Percentiles rank a stretch among this genome's conserved stretches.
These are phyloP conservation scores for Cydonia oblonga DNA, from an alignment of 331 rosid species.

Conservation along the genomic window DNA sequence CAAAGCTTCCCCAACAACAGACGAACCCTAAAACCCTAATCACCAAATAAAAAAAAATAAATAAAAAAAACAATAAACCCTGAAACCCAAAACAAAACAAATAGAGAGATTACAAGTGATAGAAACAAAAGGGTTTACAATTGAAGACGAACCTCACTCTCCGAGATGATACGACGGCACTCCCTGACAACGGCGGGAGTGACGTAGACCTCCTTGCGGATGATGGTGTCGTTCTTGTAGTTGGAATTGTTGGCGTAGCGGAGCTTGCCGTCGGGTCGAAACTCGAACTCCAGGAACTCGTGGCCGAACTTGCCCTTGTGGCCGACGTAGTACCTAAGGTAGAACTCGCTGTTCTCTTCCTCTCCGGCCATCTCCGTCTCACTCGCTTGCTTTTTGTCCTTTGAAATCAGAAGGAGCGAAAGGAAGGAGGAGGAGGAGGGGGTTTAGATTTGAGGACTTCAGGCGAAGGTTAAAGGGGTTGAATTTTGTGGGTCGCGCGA, in stretches of 20 bases:
- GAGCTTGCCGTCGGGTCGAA: conserved; percentile 78
- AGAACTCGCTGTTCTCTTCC: conserved; percentile 54
- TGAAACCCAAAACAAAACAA: not conserved
- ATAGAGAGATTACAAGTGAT: not conserved
- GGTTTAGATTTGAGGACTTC: no score
- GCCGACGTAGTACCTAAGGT: conserved; percentile 67
- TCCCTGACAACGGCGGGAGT: conserved; percentile 91
- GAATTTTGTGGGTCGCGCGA: no score
- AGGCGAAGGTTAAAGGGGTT: no score
- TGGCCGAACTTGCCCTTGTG: conserved; percentile 94
- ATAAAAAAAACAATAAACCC: not conserved
- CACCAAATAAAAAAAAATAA: not conserved
- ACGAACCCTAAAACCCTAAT: not conserved
- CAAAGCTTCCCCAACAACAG: not conserved
- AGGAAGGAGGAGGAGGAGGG: no score
- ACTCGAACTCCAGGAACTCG: conserved; percentile 91
- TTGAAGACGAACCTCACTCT: conserved; percentile 54
- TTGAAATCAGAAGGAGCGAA: no score
- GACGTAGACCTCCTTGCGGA: conserved; percentile 87
- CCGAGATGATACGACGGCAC: conserved; percentile 78
- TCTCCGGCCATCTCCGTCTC: not conserved
- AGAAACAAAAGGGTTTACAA: not conserved
- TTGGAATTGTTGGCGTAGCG: conserved; percentile 88
- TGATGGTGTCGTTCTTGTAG: conserved; percentile 96
- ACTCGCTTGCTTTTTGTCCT: no score